phyloP scores from a whole-genome alignment of 805 yeast species.

The Nakazawaea peltata region DNA sequence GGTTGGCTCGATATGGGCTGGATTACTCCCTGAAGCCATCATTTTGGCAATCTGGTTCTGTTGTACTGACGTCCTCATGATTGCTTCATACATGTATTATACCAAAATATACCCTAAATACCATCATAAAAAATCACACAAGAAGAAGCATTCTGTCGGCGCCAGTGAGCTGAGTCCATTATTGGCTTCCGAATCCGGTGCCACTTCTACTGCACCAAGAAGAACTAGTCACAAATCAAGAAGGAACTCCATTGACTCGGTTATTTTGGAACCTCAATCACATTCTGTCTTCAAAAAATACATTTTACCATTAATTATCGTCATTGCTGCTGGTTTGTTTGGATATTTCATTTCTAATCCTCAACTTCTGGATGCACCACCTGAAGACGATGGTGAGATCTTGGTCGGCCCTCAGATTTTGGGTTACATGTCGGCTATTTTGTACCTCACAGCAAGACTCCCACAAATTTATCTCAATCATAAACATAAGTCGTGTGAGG shows the following conservation, averaged over 20 bases:
- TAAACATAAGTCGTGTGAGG: constrained; percentile 70
- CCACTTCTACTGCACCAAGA: constrained; percentile 12
- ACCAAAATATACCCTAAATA: constrained; percentile 33
- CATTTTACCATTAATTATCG: constrained; percentile 53
- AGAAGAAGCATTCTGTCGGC: constrained; percentile 5
- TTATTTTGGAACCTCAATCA: constrained; percentile 37
- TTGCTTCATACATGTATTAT: constrained; percentile 53
- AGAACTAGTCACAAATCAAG: constrained; percentile 28
- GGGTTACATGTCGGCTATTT: constrained; percentile 62
- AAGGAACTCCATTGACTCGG: constrained; percentile 44
- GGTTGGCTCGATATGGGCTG: constrained; percentile 63
- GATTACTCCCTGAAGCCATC: constrained; percentile 59
- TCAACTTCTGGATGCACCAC: constrained; percentile 13
- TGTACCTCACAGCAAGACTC: constrained; percentile 61
- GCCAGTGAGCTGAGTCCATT: constrained; percentile 24
- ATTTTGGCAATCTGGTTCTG: constrained; percentile 72
- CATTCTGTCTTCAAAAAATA: constrained; percentile 41
- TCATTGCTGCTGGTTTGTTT: constrained; percentile 49
- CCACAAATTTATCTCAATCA: constrained; percentile 87
- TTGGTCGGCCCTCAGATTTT: constrained; percentile 52
- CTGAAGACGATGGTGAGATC: constrained; percentile 16
- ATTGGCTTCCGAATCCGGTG: constrained; percentile 14
- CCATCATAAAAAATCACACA: constrained; percentile 12
- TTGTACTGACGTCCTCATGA: constrained; percentile 55
- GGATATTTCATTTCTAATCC: constrained; percentile 48